Percentiles rank a stretch among this genome's conserved stretches.
Conservation (phyloP, 495 filamentous ascomycete species). For the Podospora pseudoanserina region DNA sequence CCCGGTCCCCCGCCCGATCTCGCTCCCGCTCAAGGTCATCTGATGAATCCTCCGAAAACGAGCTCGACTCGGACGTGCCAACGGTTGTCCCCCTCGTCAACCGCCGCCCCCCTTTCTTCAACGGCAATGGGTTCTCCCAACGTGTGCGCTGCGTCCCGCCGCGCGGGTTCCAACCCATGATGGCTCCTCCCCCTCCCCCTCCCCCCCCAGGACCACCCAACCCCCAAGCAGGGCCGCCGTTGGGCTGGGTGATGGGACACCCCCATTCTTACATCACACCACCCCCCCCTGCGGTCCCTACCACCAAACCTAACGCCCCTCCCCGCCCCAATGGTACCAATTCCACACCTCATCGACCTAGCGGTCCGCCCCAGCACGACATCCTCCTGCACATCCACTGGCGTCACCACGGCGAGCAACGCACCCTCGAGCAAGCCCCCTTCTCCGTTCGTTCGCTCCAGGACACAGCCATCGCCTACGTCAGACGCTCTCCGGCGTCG, state of each 20-base stretch:
- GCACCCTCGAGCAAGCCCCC: constrained; percentile 24
- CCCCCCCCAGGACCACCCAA: not conserved
- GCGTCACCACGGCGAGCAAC: constrained; percentile 31
- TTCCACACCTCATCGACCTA: not conserved
- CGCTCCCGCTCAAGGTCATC: constrained; percentile 18
- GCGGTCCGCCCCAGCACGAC: constrained; percentile 9
- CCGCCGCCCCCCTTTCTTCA: constrained; percentile 2
- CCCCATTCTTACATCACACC: not conserved
- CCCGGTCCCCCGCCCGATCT: constrained; percentile 36
- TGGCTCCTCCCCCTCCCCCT: constrained; percentile 9
- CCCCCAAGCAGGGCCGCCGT: not conserved
- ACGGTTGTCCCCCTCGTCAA: not conserved
- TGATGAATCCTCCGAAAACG: not conserved
- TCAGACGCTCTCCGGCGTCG: not conserved
- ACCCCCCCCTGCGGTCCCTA: not conserved
- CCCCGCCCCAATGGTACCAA: not conserved
- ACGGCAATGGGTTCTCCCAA: not conserved
- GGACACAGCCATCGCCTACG: constrained; percentile 24
- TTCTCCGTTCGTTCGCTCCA: constrained; percentile 24
- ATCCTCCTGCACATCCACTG: constrained; percentile 32
- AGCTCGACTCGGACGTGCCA: not conserved
- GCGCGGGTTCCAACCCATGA: not conserved
- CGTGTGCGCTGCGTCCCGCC: not conserved
- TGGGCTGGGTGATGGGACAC: not conserved
- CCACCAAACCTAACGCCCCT: not conserved